These are phyloP conservation scores for Calonectria henricotiae DNA, from an alignment of 2,329 filamentous ascomycete genomes.

Conservation along the genomic window DNA sequence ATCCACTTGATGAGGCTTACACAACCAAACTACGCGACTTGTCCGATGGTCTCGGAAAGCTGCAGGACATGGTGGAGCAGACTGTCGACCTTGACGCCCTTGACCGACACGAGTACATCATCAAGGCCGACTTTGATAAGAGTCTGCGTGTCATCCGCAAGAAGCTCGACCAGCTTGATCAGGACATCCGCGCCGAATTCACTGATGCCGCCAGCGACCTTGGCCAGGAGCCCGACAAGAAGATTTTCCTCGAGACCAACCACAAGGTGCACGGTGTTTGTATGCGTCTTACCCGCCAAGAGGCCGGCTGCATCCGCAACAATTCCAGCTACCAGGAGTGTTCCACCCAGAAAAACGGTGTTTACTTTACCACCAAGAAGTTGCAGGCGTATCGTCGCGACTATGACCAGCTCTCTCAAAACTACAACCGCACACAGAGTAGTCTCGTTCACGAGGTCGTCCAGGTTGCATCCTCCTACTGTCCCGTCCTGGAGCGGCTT, in stretches of 20 bases:
- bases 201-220: constrained; percentile 84
- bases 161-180: constrained; percentile 87
- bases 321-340: constrained; percentile 93
- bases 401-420: constrained; percentile 93
- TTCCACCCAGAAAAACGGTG: constrained; percentile 98
- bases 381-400: constrained; percentile 88
- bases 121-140: constrained; percentile 98
- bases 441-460: constrained; percentile 95
- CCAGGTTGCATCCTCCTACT: constrained; percentile 93
- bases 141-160: constrained; percentile 88
- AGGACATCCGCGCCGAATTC: constrained; percentile 89
- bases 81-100: constrained; percentile 96
- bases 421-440: constrained; percentile 94
- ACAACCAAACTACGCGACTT: constrained; percentile 86
- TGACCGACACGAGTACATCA: constrained; percentile 98
- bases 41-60: constrained; percentile 84
- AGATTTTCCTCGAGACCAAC: constrained; percentile 92
- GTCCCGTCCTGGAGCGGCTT: constrained; percentile 90
- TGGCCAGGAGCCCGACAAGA: constrained; percentile 95
- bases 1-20: constrained; percentile 89
- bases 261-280: constrained; percentile 98
- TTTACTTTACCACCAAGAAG: constrained; percentile 93
- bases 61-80: constrained; percentile 98
- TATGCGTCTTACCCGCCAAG: constrained; percentile 91
- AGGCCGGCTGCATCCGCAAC: constrained; percentile 94